Base-by-base conservation (phyloP, 805 yeast species). In the Schizosaccharomyces cryophilus region DNA sequence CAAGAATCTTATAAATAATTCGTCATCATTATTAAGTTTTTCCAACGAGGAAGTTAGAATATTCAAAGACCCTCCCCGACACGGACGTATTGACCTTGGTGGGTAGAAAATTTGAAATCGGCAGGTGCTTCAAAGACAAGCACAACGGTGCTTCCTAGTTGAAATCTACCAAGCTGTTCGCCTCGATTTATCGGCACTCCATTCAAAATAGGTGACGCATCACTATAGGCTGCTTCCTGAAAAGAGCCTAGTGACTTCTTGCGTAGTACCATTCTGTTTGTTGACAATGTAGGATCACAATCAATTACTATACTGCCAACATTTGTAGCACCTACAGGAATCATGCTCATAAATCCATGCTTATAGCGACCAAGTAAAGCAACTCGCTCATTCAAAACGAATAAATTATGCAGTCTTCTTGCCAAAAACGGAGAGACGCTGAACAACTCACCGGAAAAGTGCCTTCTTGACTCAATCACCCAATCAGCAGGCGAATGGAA, bases 271-370 rank as follows among this genome's bases (percentile, higher is more conserved):
- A 76, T 21, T 40, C 81, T 82, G 70, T 93, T 93, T 13, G 99
- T 93, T 47, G 83, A 78, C 68, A 93, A 78, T 67, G 86, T 89
- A 72, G 84, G 83, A 72, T 93, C 99, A 68, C 93, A 93, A 69
- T 89, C 87, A 65, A 93, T 78, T 63, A 84, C 82, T 65, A 93
- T 93, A 67, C 95, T 84, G 4, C 99, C 99, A 40, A 93, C 99
- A 72, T 93, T 93, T 1, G 98, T 93, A 30, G 99, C 99, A 17
- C 99, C 99, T 13, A 93, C 98, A 0, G 99, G 96, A 0, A 95
- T 90, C 99, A 93, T 93, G 65, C 94, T 84, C 74, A 93, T 93
- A 67, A 93, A 93, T 0, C 99, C 99, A 70, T 93, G 79, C 69
- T 85, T 86, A 98, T 98, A 93, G 67, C 87, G 83, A 1, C 99